Evolutionary conservation across 2,329 filamentous ascomycete species (phyloP), one percentile per base, ranked within the genome.

Genomic region (Penicillium palitans): DNA sequence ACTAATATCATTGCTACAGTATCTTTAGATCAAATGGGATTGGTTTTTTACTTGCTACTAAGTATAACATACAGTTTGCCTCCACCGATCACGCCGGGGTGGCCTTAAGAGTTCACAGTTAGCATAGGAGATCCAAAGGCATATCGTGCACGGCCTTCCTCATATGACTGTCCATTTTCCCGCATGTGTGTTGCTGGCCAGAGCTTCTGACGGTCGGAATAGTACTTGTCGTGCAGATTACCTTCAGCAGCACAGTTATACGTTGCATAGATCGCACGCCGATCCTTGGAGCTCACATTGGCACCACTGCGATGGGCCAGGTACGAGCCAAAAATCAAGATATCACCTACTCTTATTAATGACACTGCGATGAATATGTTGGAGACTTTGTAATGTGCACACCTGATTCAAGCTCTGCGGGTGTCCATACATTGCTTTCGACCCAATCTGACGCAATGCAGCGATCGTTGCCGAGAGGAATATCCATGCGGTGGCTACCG

Each of bases 101-200:
- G 1, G 41, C 31, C 21, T 64, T 61, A 15, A 15, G 63, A 52
- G 31, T 71, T 70, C 33, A 76, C 67, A 6, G 69, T 77, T 27
- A 76, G 62, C 74, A 77, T 77, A 4, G 74, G 75, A 40, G 70
- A 73, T 1, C 74, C 75, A 61, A 67, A 77, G 13, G 68, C 74
- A 64, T 76, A 77, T 27, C 71, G 66, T 46, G 67, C 57, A 3
- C 68, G 63, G 0, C 74, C 74, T 46, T 70, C 70, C n/a, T 71
- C 68, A 50, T 77, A 78, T 2, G 63, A 57, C 47, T 72, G 64
- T 12, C 74, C 72, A 2, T 70, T 59, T 48, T 72, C 67, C 2
- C 73, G 66, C 63, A 76, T 69, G 55, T 79, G 77, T 12, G 75
- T 77, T 1, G 76, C 70, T 9, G 76, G 76, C 66, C 75, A 79